phyloP scores from a whole-genome alignment of 768 basidiomycete genomes.

The Boletales sp. region DNA sequence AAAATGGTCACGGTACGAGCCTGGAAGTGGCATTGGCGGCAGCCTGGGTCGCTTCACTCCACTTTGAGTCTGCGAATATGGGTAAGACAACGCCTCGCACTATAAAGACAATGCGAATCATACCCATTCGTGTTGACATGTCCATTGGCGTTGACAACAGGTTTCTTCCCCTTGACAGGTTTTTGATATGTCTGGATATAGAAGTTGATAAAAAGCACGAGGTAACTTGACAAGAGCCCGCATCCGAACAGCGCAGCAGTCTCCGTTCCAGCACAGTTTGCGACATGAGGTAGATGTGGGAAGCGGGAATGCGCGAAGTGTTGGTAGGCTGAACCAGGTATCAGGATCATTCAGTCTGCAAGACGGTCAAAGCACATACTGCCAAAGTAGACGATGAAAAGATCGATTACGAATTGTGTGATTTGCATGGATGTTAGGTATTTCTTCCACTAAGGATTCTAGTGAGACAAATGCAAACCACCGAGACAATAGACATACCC shows the following conservation, averaged over 20 bases:
- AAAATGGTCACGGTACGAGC: constrained; percentile 1
- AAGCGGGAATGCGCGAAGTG: constrained; percentile 73
- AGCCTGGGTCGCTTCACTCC: constrained; percentile 22
- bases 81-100: not conserved
- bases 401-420: constrained; percentile 89
- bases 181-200: constrained; percentile 84
- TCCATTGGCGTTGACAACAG: constrained; percentile 42
- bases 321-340: constrained; percentile 55
- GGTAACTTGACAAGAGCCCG: constrained; percentile 81
- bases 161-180: constrained; percentile 38
- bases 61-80: constrained; percentile 29
- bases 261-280: constrained; percentile 87
- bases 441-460: constrained; percentile 83
- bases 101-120: constrained; percentile 1
- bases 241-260: constrained; percentile 87
- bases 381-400: constrained; percentile 90
- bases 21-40: not conserved
- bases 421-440: constrained; percentile 98
- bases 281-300: constrained; percentile 60
- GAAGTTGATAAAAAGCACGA: constrained; percentile 94
- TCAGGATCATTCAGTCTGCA: constrained; percentile 5
- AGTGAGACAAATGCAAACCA: constrained; percentile 1
- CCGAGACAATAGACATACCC: constrained; percentile 53
- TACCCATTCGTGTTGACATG: constrained; percentile 37
- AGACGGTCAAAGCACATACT: constrained; percentile 52